Percentiles rank a stretch among this genome's conserved stretches.
These are phyloP conservation scores for Xylaria cubensis DNA, from an alignment of 495 filamentous ascomycete genomes.

Conservation along the genomic window DNA sequence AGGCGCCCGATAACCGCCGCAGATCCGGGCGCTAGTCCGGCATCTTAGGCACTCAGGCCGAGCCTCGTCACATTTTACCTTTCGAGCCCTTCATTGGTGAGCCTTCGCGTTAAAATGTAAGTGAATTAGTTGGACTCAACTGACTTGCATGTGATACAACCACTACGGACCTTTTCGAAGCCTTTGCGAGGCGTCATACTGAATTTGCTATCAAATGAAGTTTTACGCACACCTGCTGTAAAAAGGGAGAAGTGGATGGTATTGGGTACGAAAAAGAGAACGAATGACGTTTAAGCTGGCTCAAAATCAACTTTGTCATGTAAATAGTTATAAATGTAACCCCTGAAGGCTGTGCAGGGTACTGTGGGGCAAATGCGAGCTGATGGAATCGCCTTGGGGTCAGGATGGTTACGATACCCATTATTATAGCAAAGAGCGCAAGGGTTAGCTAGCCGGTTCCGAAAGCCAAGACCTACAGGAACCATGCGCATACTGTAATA, in stretches of 20 bases:
- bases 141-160: conserved; percentile 50
- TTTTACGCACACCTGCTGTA: not conserved
- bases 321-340: not conserved
- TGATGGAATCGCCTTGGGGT: not conserved
- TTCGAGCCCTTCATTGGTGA: conserved; percentile 33
- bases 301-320: not conserved
- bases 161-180: conserved; percentile 46
- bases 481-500: not conserved
- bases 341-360: conserved; percentile 12
- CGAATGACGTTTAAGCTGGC: not conserved
- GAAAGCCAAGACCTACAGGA: not conserved
- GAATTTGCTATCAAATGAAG: not conserved
- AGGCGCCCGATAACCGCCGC: conserved; percentile 39
- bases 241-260: not conserved
- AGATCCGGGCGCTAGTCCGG: conserved; percentile 38
- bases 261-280: not conserved
- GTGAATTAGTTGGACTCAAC: conserved; percentile 25
- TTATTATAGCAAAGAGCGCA: not conserved
- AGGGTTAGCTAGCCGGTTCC: not conserved
- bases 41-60: conserved; percentile 45
- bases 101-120: conserved; percentile 7
- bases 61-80: conserved; percentile 49
- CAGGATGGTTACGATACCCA: not conserved
- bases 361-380: conserved; percentile 25
- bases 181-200: conserved; percentile 46